phyloP scores from a whole-genome alignment of 164 flowering plant species.

The Macadamia tetraphylla region DNA sequence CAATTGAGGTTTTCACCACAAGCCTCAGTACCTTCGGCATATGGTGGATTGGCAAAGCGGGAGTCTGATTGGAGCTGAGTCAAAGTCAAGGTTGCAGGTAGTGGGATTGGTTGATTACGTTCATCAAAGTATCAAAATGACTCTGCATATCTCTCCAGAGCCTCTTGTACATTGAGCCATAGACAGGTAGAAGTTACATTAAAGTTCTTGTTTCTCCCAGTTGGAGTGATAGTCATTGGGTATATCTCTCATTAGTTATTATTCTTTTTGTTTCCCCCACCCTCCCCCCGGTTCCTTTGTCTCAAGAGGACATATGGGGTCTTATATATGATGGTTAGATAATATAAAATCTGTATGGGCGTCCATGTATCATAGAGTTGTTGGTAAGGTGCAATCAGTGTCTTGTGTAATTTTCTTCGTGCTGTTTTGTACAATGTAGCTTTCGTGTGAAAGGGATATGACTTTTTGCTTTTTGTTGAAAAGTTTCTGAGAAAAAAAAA shows the following conservation, averaged over 20 bases:
- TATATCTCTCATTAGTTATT: conserved; percentile 22
- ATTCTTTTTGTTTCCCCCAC: conserved; percentile 11
- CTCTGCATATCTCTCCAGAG: conserved; percentile 15
- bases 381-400: conserved; percentile 5
- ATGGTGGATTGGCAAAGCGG: not conserved
- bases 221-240: conserved; percentile 34
- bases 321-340: conserved; percentile 20
- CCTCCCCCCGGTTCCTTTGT: not conserved
- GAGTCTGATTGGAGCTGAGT: not conserved
- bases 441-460: conserved; percentile 24
- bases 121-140: conserved; percentile 8
- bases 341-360: conserved; percentile 1
- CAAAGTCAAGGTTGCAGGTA: conserved; percentile 19
- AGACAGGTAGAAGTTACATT: conserved; percentile 28
- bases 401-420: conserved; percentile 20
- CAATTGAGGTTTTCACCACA: conserved; percentile 5
- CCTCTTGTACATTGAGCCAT: conserved; percentile 55
- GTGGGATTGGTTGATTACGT: conserved; percentile 9
- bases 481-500: not conserved
- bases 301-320: conserved; percentile 6
- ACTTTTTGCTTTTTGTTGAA: not conserved
- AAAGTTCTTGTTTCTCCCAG: conserved; percentile 9
- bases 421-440: conserved; percentile 29
- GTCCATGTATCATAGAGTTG: conserved; percentile 26
- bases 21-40: not conserved